Percentiles rank a stretch among this genome's conserved stretches.
Conservation (phyloP, 2,329 filamentous ascomycete species). For the Ambrosiella beaveri region DNA sequence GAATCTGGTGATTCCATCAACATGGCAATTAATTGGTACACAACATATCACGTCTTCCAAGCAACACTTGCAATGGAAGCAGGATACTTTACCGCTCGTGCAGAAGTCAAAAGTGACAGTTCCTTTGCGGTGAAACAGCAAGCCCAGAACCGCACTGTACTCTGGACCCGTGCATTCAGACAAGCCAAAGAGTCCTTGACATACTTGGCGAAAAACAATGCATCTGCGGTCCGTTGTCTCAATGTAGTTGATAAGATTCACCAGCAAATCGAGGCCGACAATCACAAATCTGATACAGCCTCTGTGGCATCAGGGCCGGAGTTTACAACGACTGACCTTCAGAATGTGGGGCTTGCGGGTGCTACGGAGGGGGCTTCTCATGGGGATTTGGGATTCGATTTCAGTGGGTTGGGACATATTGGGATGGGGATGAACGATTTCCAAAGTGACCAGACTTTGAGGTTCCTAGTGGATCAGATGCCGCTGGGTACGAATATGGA, state of each 20-base stretch:
- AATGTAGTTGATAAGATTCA: conserved; percentile 5
- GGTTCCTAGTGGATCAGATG: conserved; percentile 7
- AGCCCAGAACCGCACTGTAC: neutral
- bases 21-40: conserved; percentile 25
- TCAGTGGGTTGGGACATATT: neutral
- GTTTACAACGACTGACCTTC: neutral
- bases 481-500: conserved; percentile 2
- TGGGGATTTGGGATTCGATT: neutral
- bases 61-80: conserved; percentile 24
- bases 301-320: neutral
- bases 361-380: neutral
- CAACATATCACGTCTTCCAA: conserved; percentile 28
- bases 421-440: neutral
- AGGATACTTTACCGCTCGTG: conserved; percentile 8
- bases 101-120: neutral
- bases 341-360: neutral
- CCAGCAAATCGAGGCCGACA: neutral
- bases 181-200: neutral
- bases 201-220: conserved; percentile 1
- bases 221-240: conserved; percentile 3
- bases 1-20: conserved; percentile 17
- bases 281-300: neutral
- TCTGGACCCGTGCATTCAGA: neutral
- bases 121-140: neutral
- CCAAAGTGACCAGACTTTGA: conserved; percentile 5